Evolutionary conservation across 495 filamentous ascomycete genomes (phyloP).

Genomic region (Penicillium paxilli): DNA sequence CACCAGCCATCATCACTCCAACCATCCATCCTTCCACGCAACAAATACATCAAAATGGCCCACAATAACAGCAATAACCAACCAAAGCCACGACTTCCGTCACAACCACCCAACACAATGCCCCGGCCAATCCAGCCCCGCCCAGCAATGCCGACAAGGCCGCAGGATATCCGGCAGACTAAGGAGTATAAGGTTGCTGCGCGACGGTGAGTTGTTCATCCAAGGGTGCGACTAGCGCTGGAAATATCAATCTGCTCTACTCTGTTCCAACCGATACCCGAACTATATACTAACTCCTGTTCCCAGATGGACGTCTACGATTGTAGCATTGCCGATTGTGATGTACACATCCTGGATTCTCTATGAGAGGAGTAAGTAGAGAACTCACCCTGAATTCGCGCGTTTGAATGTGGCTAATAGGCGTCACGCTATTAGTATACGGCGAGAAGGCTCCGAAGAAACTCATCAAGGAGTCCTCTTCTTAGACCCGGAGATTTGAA

Average conservation of each 20-base stretch:
- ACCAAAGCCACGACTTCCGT: not conserved
- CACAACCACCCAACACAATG: not conserved
- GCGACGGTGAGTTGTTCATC: constrained; percentile 14
- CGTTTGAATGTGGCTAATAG: too few relatives aligned
- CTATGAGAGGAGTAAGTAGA: constrained; percentile 28
- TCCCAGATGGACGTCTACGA: constrained; percentile 48
- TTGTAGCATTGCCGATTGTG: constrained; percentile 54
- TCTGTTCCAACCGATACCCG: not conserved
- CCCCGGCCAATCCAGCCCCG: constrained; percentile 3
- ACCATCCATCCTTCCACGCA: not conserved
- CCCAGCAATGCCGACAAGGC: not conserved
- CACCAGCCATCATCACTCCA: not conserved
- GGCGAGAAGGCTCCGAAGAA: not conserved
- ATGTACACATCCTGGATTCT: constrained; percentile 37
- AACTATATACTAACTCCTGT: too few relatives aligned
- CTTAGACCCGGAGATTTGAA: too few relatives aligned
- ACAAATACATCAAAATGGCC: not conserved
- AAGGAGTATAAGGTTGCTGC: constrained; percentile 32
- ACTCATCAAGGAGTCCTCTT: not conserved
- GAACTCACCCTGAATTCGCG: too few relatives aligned
- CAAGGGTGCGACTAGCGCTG: too few relatives aligned
- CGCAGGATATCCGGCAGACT: constrained; percentile 26
- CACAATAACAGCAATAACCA: not conserved
- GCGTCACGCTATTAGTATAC: not conserved
- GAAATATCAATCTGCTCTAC: not conserved